Conservation (phyloP, 345 rosid species). For the Turritis glabra region DNA sequence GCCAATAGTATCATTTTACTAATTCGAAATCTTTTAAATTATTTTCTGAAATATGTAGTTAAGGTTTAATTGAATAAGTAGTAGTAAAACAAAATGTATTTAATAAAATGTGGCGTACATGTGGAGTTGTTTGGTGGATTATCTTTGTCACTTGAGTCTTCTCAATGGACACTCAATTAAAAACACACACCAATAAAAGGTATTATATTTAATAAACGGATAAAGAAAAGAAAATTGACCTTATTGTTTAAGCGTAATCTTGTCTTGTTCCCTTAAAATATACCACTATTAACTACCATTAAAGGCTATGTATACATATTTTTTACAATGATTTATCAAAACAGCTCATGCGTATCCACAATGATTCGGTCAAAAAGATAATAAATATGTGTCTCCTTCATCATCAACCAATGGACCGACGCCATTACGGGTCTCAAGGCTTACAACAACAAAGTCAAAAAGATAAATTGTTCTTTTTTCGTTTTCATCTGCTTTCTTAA, state of each 20-base stretch:
- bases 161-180: conserved; percentile 31
- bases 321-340: neutral
- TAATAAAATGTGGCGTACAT: conserved; percentile 23
- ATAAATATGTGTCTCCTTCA: conserved; percentile 17
- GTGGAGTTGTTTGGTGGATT: conserved; percentile 34
- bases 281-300: neutral
- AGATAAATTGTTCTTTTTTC: neutral
- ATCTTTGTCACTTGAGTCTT: conserved; percentile 32
- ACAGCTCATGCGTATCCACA: conserved; percentile 36
- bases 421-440: conserved; percentile 8
- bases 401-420: conserved; percentile 1
- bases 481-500: neutral
- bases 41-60: neutral
- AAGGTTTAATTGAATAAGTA: neutral
- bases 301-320: conserved; percentile 6
- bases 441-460: conserved; percentile 6
- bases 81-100: neutral
- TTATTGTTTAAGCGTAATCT: conserved; percentile 17
- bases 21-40: neutral
- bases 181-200: conserved; percentile 5
- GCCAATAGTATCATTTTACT: neutral
- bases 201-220: neutral
- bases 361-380: conserved; percentile 32
- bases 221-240: conserved; percentile 7
- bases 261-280: conserved; percentile 26